A percentile compares a stretch with the other conserved stretches of the same genome.
Conservation (phyloP, 768 basidiomycete genomes). For the Neoboletus magnificus region DNA sequence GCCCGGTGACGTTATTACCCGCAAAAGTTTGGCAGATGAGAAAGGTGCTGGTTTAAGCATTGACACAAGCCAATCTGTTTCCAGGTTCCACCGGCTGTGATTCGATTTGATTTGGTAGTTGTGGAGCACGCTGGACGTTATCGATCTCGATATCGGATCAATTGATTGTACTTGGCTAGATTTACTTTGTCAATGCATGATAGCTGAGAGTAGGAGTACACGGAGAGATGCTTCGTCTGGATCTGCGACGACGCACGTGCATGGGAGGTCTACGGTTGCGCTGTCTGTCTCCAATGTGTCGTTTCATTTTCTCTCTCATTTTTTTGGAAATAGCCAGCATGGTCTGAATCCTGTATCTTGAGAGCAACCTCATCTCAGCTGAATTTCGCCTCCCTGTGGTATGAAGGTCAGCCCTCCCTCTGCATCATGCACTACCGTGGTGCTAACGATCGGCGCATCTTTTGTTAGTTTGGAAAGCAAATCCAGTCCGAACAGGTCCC, state of each 20-base stretch:
- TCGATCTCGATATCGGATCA: slow-evolving; percentile 5
- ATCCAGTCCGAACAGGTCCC: slow-evolving; percentile 95
- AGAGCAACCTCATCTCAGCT: slow-evolving; percentile 7
- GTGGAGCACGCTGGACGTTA: slow-evolving; percentile 2
- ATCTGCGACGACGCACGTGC: slow-evolving; percentile 22
- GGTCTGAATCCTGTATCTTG: slow-evolving; percentile 21
- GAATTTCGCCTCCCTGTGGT: slow-evolving; percentile 14
- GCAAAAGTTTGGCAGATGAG: slow-evolving; percentile 78
- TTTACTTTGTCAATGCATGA: background rate
- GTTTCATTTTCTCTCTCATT: background rate
- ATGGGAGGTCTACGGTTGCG: background rate
- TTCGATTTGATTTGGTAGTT: slow-evolving; percentile 6
- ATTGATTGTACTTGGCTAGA: background rate
- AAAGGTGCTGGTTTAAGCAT: slow-evolving; percentile 71
- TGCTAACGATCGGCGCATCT: background rate
- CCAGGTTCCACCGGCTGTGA: background rate
- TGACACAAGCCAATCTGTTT: background rate
- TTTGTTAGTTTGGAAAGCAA: slow-evolving; percentile 91
- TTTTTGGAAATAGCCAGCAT: slow-evolving; percentile 25
- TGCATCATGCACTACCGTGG: background rate
- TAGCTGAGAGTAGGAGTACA: background rate
- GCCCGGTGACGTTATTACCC: slow-evolving; percentile 83
- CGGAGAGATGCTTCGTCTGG: background rate
- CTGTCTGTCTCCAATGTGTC: slow-evolving; percentile 11
- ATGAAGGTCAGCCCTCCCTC: slow-evolving; percentile 30